Evolutionary conservation across 2,329 filamentous ascomycete genomes (phyloP).

Genomic region (Colletotrichum chlorophyti): DNA sequence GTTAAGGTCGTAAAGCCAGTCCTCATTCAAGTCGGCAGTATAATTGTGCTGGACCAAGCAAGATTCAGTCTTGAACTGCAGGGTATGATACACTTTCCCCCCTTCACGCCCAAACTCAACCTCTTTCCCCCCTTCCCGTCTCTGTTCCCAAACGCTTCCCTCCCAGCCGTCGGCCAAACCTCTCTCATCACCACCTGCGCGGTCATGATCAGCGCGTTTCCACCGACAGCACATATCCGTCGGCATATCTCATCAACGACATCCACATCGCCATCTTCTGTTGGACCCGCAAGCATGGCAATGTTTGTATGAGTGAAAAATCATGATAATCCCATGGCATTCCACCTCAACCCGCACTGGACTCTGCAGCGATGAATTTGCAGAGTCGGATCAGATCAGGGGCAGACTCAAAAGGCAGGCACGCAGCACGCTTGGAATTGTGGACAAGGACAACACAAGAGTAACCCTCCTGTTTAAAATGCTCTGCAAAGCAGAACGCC

Average conservation of each 20-base stretch:
- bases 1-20: constrained; percentile 23
- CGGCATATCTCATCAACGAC: background rate
- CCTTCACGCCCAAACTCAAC: constrained; percentile 24
- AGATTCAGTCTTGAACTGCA: constrained; percentile 17
- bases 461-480: constrained; percentile 29
- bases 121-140: background rate
- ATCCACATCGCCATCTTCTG: constrained; percentile 5
- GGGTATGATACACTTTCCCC: constrained; percentile 29
- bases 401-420: constrained; percentile 16
- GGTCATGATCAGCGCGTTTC: constrained; percentile 11
- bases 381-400: constrained; percentile 26
- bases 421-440: constrained; percentile 25
- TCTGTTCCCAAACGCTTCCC: background rate
- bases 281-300: constrained; percentile 19
- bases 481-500: constrained; percentile 26
- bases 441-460: constrained; percentile 28
- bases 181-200: background rate
- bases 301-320: constrained; percentile 28
- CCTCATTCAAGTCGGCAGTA: constrained; percentile 2
- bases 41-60: constrained; percentile 9
- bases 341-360: constrained; percentile 25
- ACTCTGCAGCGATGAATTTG: constrained; percentile 29
- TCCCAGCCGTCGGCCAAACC: background rate
- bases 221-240: no score
- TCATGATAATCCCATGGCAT: constrained; percentile 24